Conservation (phyloP, 2,329 filamentous ascomycete genomes). For the Beauveria caledonica region DNA sequence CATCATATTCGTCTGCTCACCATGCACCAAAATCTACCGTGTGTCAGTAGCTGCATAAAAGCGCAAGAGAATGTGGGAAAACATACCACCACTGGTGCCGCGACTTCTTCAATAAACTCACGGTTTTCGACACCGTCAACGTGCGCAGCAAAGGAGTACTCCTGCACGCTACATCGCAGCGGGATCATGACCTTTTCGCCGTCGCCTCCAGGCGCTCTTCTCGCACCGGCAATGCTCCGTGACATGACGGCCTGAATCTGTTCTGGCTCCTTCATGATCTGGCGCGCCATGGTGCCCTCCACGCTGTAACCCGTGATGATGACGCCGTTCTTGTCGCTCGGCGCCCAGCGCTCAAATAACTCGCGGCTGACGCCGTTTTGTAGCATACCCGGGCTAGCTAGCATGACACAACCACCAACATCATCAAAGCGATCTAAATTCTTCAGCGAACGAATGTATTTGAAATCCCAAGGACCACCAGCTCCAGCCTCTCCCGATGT, state of each 20-base stretch:
- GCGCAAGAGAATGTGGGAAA: background rate
- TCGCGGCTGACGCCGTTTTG: slow-evolving; percentile 93
- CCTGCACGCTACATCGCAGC: slow-evolving; percentile 82
- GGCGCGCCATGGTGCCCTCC: slow-evolving; percentile 95
- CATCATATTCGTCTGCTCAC: slow-evolving; percentile 98
- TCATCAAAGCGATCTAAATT: slow-evolving; percentile 94
- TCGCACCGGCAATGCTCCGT: slow-evolving; percentile 54
- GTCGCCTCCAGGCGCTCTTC: slow-evolving; percentile 55
- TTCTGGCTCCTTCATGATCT: slow-evolving; percentile 90
- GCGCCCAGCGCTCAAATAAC: slow-evolving; percentile 89
- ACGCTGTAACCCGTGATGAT: slow-evolving; percentile 98
- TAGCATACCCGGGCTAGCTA: slow-evolving; percentile 95
- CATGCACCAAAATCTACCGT: slow-evolving; percentile 76
- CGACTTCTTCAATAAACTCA: slow-evolving; percentile 93
- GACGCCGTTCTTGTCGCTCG: slow-evolving; percentile 93
- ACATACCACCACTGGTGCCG: slow-evolving; percentile 84
- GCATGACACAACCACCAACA: slow-evolving; percentile 90
- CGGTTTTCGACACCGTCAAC: slow-evolving; percentile 94
- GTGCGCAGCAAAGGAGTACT: slow-evolving; percentile 93
- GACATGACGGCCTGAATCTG: slow-evolving; percentile 93
- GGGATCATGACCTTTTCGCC: slow-evolving; percentile 89
- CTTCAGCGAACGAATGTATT: slow-evolving; percentile 84
- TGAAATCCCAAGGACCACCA: slow-evolving; percentile 93
- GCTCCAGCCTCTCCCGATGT: slow-evolving; percentile 68
- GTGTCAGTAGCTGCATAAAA: slow-evolving; percentile 9